phyloP scores from a whole-genome alignment of 208 protist species.

The Naegleria fowleri region DNA sequence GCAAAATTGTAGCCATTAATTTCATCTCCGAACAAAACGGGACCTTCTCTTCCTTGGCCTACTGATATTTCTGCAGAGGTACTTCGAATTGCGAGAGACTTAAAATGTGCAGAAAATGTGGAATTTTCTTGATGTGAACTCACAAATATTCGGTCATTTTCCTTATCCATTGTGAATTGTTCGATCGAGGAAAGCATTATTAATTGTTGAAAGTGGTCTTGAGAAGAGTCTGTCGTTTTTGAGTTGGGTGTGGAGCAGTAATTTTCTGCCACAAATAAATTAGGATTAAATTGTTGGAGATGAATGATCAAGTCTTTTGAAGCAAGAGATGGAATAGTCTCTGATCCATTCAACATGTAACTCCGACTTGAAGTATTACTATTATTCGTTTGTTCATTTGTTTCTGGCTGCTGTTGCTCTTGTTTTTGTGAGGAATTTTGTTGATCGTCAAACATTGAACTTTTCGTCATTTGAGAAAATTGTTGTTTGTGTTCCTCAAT shows the following conservation, averaged over 20 bases:
- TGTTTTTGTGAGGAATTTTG: background rate
- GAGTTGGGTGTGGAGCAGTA: no score
- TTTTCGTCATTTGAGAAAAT: background rate
- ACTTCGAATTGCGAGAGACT: background rate
- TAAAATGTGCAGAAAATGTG: background rate
- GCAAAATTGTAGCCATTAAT: constrained; percentile 1
- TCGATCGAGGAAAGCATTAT: background rate
- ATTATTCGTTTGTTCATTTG: background rate
- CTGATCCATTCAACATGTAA: background rate
- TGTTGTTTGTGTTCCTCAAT: background rate
- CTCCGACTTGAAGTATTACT: background rate
- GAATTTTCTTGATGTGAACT: background rate
- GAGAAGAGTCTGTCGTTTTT: background rate
- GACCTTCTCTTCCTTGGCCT: constrained; percentile 6
- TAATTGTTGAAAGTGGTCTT: background rate
- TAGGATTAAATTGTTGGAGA: background rate
- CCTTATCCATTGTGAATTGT: background rate
- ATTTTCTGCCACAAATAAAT: background rate
- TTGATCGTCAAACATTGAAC: background rate
- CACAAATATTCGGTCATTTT: background rate
- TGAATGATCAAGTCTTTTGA: background rate
- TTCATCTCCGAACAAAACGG: constrained; percentile 17
- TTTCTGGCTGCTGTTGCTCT: background rate
- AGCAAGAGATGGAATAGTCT: background rate
- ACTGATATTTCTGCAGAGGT: constrained; percentile 3